A percentile compares a stretch with the other conserved stretches of the same genome.
phyloP scores from a whole-genome alignment of 2,329 filamentous ascomycete species.

The Sporothrix humicola region DNA sequence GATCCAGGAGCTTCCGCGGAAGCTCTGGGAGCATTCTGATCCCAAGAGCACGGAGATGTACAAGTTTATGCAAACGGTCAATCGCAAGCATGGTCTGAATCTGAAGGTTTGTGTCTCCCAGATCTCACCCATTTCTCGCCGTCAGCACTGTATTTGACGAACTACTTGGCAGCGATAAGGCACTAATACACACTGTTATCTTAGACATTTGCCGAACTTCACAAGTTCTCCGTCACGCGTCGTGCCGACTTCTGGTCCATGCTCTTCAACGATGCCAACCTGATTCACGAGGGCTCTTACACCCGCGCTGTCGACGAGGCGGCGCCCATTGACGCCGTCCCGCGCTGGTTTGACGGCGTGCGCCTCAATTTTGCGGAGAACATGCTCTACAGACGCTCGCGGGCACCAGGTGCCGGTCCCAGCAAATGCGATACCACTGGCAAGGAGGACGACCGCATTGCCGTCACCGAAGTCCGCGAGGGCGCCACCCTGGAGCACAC shows the following conservation, averaged over 20 bases:
- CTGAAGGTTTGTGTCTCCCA: constrained; percentile 57
- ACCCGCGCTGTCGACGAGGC: constrained; percentile 69
- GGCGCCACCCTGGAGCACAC: constrained; percentile 57
- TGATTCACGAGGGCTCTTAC: constrained; percentile 68
- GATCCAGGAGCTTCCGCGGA: constrained; percentile 52
- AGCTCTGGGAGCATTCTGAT: constrained; percentile 71
- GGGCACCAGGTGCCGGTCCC: constrained; percentile 23
- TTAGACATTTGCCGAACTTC: constrained; percentile 71
- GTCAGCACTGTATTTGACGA: neutral
- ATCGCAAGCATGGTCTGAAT: constrained; percentile 60
- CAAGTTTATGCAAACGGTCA: constrained; percentile 69
- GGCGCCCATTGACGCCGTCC: constrained; percentile 71
- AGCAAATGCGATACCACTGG: constrained; percentile 53
- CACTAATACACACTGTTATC: neutral
- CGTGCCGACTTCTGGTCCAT: constrained; percentile 69
- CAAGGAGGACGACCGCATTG: constrained; percentile 75
- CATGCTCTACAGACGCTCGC: constrained; percentile 65
- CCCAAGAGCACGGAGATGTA: constrained; percentile 69
- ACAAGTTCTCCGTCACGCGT: constrained; percentile 69
- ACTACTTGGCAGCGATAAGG: neutral
- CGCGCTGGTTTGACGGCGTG: constrained; percentile 78
- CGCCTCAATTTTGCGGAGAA: constrained; percentile 82
- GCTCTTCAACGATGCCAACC: constrained; percentile 63
- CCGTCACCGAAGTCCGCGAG: constrained; percentile 74
- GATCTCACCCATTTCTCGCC: neutral